Evolutionary conservation across 495 filamentous ascomycete species (phyloP).

Genomic region (Sphaerosporella brunnea): DNA sequence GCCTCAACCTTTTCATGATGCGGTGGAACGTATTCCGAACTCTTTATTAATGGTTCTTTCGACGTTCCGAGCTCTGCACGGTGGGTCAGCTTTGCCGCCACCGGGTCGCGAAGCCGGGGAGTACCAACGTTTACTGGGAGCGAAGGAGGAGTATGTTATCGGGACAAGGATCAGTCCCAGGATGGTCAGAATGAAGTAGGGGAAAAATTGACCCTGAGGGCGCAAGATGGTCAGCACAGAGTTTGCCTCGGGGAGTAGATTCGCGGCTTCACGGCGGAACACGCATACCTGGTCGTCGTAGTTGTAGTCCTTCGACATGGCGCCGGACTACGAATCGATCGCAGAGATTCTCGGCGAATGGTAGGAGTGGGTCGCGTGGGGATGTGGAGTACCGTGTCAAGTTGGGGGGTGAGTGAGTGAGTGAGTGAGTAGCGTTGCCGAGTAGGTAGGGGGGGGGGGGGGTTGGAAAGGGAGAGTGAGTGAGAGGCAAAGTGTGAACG

Average conservation of each 20-base stretch:
- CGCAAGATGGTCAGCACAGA: not conserved
- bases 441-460: not conserved
- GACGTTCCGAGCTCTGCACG: slow-evolving; percentile 34
- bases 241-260: slow-evolving; percentile 7
- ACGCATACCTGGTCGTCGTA: slow-evolving; percentile 73
- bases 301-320: slow-evolving; percentile 89
- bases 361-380: not conserved
- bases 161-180: slow-evolving; percentile 75
- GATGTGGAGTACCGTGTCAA: not conserved
- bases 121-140: slow-evolving; percentile 20
- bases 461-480: too few relatives aligned
- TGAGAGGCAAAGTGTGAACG: too few relatives aligned
- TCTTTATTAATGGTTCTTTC: slow-evolving; percentile 47
- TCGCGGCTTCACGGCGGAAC: not conserved
- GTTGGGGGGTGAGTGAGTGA: not conserved
- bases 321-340: too few relatives aligned
- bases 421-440: not conserved
- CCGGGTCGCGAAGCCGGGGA: slow-evolving; percentile 31
- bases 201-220: slow-evolving; percentile 82
- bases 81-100: slow-evolving; percentile 11
- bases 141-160: slow-evolving; percentile 53
- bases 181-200: slow-evolving; percentile 90
- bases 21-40: slow-evolving; percentile 58
- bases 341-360: too few relatives aligned
- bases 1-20: slow-evolving; percentile 68